phyloP scores from a whole-genome alignment of 257 asterid genomes.

The Dorcoceras hygrometricum region DNA sequence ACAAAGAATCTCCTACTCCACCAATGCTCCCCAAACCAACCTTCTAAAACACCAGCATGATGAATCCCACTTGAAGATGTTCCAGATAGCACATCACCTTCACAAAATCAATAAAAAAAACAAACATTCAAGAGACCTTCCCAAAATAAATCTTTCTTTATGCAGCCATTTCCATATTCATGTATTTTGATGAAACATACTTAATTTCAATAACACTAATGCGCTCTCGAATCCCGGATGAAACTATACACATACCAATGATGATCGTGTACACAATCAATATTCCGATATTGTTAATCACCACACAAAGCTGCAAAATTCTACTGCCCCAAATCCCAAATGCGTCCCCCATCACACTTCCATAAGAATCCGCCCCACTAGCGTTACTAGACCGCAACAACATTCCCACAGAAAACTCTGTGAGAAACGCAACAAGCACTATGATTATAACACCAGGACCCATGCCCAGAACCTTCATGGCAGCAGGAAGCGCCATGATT shows the following conservation, averaged over 20 bases:
- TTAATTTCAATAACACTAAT: not conserved
- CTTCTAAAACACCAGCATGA: constrained; percentile 53
- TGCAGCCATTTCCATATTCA: not conserved
- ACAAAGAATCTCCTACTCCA: constrained; percentile 49
- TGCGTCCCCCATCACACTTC: constrained; percentile 46
- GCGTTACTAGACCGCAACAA: constrained; percentile 44
- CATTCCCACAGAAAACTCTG: constrained; percentile 40
- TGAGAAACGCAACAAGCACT: constrained; percentile 43
- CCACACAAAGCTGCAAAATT: constrained; percentile 40
- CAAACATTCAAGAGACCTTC: not conserved
- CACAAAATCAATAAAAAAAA: constrained; percentile 11
- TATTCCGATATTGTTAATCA: constrained; percentile 51
- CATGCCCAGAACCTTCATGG: constrained; percentile 68
- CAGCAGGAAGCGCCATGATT: constrained; percentile 67
- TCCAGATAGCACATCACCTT: constrained; percentile 66
- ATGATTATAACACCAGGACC: constrained; percentile 42
- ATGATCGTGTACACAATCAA: constrained; percentile 62
- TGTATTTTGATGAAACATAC: not conserved
- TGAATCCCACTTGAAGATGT: constrained; percentile 42
- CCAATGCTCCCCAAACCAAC: constrained; percentile 67
- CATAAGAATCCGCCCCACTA: constrained; percentile 45
- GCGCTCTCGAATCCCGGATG: not conserved
- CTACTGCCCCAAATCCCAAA: constrained; percentile 47
- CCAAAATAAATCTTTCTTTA: not conserved
- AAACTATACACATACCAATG: constrained; percentile 34